Evolutionary conservation across 176 grass and related monocot species (phyloP).

Genomic region (Triticum turgidum): DNA sequence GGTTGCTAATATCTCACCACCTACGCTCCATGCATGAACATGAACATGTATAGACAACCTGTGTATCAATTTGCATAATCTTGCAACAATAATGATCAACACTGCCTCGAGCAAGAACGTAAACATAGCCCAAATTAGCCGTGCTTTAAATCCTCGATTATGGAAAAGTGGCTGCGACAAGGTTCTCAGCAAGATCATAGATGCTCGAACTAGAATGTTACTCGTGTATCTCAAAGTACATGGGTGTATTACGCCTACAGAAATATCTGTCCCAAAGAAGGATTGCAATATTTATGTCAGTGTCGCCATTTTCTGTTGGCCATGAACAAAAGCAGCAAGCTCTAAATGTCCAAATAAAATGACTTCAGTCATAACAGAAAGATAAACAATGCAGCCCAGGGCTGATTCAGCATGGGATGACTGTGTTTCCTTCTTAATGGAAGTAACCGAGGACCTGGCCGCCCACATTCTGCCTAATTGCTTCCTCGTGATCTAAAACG

Average conservation of each 20-base stretch:
- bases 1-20: too few relatives aligned
- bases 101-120: background rate
- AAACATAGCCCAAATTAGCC: background rate
- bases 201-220: background rate
- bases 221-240: background rate
- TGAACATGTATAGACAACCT: too few relatives aligned
- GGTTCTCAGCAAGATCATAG: background rate
- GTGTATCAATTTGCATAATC: background rate
- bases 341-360: constrained; percentile 9
- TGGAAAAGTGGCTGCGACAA: background rate
- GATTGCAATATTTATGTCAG: constrained; percentile 15
- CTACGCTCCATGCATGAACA: too few relatives aligned
- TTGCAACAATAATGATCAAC: background rate
- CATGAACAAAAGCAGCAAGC: constrained; percentile 1
- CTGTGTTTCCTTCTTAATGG: constrained; percentile 21
- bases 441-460: constrained; percentile 97
- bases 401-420: background rate
- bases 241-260: background rate
- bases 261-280: background rate
- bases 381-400: background rate
- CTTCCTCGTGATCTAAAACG: constrained; percentile 96
- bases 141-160: background rate
- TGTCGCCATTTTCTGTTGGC: constrained; percentile 5
- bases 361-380: constrained; percentile 1
- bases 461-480: constrained; percentile 79